Evolutionary conservation across 768 basidiomycete species (phyloP), one percentile per base, ranked within the genome.

Genomic region (Galerina sulciceps): DNA sequence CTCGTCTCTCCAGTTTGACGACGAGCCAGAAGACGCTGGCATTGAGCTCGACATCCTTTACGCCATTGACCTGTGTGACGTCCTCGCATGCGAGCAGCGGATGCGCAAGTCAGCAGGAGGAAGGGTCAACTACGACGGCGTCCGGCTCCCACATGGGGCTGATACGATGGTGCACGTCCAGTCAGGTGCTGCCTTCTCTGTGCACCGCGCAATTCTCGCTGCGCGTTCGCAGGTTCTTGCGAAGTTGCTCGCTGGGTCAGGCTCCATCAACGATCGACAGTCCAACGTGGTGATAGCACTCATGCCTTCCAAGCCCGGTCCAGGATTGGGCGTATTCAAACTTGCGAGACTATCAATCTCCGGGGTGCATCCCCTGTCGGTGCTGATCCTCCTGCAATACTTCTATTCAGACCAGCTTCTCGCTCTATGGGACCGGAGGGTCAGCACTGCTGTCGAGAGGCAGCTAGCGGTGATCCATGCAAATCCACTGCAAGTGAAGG

Each of bases 321-420:
- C 63, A 36, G 69, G 67, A 34, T 43, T 57, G 5, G 71, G 69
- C 22, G 64, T 70, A 3, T 38, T 48, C 43, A 65, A 65, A 34
- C 48, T 71, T 14, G 64, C 68, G 10, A 70, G 73, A 11, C 68
- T 90, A 1, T 68, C 69, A 15, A 65, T 96, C 43, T 67, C 76
- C 0, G 85, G 85, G 1, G 85, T 84, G 59, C 83, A 86, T 44
- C 80, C 89, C 0, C 74, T 96, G 6, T 76, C 93, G 0, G 72
- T 89, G 14, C 81, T 97, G 14, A 80, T 96, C 18, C 76, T 98
- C 17, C 71, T 97, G 17, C 81, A 87, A 20, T 98, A 94, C 67
- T 72, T 98, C n/a, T 98, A 98, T 72, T 83, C 91, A 1, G 96
- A 99, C 69, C 83, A 87, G 40, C 72, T 96, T 1, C 76, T 93